Conservation (phyloP, 2,329 filamentous ascomycete species). For the Penicillium italicum region DNA sequence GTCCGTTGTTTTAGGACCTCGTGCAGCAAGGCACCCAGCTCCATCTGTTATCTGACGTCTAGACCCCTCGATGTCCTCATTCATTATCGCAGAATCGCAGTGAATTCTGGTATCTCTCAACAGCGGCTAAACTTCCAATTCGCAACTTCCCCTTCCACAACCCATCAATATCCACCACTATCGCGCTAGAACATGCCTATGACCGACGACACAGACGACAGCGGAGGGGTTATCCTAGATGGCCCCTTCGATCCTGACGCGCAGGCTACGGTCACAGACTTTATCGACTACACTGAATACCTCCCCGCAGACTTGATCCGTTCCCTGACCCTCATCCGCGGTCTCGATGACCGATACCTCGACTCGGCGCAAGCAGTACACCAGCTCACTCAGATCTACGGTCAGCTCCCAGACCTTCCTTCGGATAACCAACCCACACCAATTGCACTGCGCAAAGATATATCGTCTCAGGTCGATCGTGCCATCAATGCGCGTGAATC, state of each 20-base stretch:
- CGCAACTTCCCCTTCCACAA: background rate
- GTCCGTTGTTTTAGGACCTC: conserved; percentile 6
- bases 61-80: conserved; percentile 14
- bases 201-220: conserved; percentile 43
- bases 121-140: background rate
- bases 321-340: conserved; percentile 59
- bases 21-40: conserved; percentile 4
- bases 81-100: background rate
- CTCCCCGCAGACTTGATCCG: conserved; percentile 63
- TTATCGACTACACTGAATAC: conserved; percentile 67
- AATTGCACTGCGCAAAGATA: conserved; percentile 51
- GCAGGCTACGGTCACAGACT: conserved; percentile 64
- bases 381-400: conserved; percentile 43
- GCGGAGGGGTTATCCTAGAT: conserved; percentile 44
- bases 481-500: conserved; percentile 56
- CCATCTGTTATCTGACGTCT: conserved; percentile 13
- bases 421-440: conserved; percentile 51
- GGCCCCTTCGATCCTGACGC: conserved; percentile 59
- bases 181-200: conserved; percentile 27
- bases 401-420: conserved; percentile 50
- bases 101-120: background rate
- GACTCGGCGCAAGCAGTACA: conserved; percentile 42
- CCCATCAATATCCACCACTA: background rate
- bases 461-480: conserved; percentile 54
- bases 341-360: conserved; percentile 46